Conservation (phyloP, 2,329 filamentous ascomycete species). For the Polychaeton citri region DNA sequence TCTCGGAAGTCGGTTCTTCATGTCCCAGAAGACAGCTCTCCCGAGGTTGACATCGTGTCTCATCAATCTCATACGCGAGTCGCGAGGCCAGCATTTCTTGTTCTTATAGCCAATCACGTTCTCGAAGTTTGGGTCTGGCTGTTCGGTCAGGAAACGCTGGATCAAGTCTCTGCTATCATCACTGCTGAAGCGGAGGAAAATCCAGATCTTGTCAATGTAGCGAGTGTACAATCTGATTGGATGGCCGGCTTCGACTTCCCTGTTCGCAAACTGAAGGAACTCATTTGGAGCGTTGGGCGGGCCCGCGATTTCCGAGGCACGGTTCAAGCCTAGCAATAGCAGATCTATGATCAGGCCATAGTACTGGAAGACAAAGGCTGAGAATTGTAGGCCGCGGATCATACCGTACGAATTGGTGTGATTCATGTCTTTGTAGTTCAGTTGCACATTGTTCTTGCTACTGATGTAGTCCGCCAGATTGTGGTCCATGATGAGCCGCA, state of each 20-base stretch:
- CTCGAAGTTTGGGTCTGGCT: constrained; percentile 97
- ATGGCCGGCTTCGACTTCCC: constrained; percentile 81
- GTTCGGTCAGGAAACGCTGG: constrained; percentile 92
- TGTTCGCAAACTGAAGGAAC: constrained; percentile 91
- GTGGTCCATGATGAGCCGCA: constrained; percentile 97
- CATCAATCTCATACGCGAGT: constrained; percentile 97
- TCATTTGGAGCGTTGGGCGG: constrained; percentile 91
- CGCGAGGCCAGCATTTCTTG: constrained; percentile 98
- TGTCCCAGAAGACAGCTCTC: constrained; percentile 94
- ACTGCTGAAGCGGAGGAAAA: constrained; percentile 84
- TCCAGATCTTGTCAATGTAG: constrained; percentile 98
- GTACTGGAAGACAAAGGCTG: constrained; percentile 97
- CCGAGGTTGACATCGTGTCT: constrained; percentile 96
- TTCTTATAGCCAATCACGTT: constrained; percentile 98
- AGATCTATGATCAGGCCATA: constrained; percentile 93
- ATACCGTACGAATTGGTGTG: constrained; percentile 98
- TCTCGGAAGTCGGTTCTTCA: constrained; percentile 90
- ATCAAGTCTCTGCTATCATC: constrained; percentile 94
- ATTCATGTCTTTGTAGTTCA: constrained; percentile 99
- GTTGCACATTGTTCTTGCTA: constrained; percentile 96
- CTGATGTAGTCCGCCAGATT: constrained; percentile 98
- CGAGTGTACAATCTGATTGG: constrained; percentile 95
- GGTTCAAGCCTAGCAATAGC: constrained; percentile 78
- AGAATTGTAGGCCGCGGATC: constrained; percentile 96
- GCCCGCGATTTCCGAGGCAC: constrained; percentile 94